phyloP scores from a whole-genome alignment of 345 rosid species.

The Syzygium jambos region DNA sequence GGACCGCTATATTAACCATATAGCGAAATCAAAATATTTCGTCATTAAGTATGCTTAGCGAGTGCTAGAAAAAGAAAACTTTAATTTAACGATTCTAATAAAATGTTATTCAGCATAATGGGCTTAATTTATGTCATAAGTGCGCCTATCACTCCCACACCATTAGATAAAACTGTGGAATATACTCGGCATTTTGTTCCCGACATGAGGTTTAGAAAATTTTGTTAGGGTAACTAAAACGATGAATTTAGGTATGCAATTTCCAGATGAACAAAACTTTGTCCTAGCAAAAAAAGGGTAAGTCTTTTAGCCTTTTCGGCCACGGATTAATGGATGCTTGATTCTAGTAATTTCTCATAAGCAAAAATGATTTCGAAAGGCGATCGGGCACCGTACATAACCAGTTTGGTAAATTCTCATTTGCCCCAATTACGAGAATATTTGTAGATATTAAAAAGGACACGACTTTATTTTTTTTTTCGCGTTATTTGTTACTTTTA shows the following conservation, averaged over 20 bases:
- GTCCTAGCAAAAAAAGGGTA: too few relatives aligned
- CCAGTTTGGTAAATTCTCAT: fast-evolving
- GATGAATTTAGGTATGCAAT: neutral
- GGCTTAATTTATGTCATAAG: neutral
- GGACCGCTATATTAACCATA: neutral
- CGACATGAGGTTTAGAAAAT: neutral
- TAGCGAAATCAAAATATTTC: neutral
- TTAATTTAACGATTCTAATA: neutral
- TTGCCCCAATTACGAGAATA: neutral
- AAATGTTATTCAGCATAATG: neutral
- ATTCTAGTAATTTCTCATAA: neutral
- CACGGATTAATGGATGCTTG: neutral
- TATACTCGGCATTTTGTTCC: neutral
- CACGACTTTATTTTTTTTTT: neutral
- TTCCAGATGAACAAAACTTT: neutral
- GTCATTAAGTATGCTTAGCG: too few relatives aligned
- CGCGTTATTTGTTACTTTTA: neutral
- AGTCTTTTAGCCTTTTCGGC: too few relatives aligned
- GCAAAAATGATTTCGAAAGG: neutral
- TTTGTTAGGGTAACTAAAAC: neutral
- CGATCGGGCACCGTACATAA: neutral
- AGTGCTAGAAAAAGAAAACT: neutral
- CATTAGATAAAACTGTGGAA: neutral
- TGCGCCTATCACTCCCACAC: neutral
- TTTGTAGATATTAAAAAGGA: neutral